Evolutionary conservation across 1,139 yeast genomes (phyloP).

Genomic region (Hyphopichia burtonii): DNA sequence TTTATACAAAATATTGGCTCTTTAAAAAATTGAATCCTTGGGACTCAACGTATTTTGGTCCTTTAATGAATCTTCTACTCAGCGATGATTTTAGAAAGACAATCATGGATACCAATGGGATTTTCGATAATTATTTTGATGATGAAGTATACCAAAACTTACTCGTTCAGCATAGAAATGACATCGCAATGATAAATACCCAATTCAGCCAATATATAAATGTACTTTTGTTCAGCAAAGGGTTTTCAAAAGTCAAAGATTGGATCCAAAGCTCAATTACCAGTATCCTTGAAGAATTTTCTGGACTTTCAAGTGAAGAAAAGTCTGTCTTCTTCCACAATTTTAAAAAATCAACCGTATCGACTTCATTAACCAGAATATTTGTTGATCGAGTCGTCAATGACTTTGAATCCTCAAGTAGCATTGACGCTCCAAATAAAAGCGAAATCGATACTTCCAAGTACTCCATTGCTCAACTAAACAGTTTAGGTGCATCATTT

Average conservation of each 20-base stretch:
- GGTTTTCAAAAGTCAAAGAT: neutral
- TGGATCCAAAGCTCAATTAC: neutral
- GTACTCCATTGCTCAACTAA: no score
- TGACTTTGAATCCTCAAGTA: no score
- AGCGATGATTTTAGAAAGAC: neutral
- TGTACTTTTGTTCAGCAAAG: neutral
- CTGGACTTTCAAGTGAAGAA: neutral
- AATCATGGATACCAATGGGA: neutral
- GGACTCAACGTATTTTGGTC: neutral
- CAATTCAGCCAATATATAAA: conserved; percentile 1
- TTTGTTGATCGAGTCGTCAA: no score
- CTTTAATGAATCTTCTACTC: neutral
- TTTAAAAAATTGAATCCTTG: neutral
- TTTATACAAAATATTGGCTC: neutral
- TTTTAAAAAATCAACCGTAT: neutral
- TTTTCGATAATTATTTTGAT: neutral
- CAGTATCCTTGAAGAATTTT: neutral
- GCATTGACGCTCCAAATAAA: no score
- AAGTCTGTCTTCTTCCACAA: neutral
- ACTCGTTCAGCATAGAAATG: neutral
- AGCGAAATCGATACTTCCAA: no score
- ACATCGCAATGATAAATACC: neutral
- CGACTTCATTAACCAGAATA: no score
- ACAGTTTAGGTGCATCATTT: no score
- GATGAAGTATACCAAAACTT: neutral